Percentiles rank a stretch among this genome's conserved stretches.
phyloP scores from a whole-genome alignment of 2,329 filamentous ascomycete genomes.

The Calonectria hawksworthii region DNA sequence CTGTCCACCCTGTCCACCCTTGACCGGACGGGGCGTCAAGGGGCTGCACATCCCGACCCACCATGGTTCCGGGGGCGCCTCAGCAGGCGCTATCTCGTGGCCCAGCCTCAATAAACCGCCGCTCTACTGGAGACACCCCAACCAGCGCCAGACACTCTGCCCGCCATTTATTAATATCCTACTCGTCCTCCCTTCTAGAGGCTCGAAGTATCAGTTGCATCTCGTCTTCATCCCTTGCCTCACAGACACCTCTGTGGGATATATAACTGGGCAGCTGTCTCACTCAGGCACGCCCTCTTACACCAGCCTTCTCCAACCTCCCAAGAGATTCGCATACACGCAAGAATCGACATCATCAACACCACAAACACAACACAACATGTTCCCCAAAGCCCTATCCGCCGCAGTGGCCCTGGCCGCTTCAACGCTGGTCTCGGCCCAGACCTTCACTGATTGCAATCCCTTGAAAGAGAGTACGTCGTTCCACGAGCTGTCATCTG shows the following conservation, averaged over 20 bases:
- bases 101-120: slow-evolving; percentile 40
- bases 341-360: slow-evolving; percentile 3
- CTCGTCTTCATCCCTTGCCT: slow-evolving; percentile 17
- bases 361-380: slow-evolving; percentile 36
- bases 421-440: slow-evolving; percentile 64
- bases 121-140: slow-evolving; percentile 8
- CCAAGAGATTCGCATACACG: slow-evolving; percentile 5
- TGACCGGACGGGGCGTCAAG: slow-evolving; percentile 36
- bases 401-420: slow-evolving; percentile 64
- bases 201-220: slow-evolving; percentile 4
- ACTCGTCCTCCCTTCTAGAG: slow-evolving; percentile 18
- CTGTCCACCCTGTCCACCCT: slow-evolving; percentile 22
- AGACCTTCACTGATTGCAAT: slow-evolving; percentile 71
- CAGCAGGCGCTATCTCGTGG: slow-evolving; percentile 30
- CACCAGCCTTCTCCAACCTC: slow-evolving; percentile 19
- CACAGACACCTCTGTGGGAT: slow-evolving; percentile 1
- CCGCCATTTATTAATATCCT: slow-evolving; percentile 37
- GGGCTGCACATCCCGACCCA: slow-evolving; percentile 39
- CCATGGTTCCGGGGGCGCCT: slow-evolving; percentile 37
- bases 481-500: not conserved
- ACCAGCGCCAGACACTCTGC: slow-evolving; percentile 27
- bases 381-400: slow-evolving; percentile 62
- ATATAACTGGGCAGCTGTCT: slow-evolving; percentile 34
- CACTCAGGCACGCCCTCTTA: slow-evolving; percentile 28
- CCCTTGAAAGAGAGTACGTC: slow-evolving; percentile 64